These are phyloP conservation scores for Solanum chaucha DNA, from an alignment of 257 asterid genomes.

Conservation along the genomic window DNA sequence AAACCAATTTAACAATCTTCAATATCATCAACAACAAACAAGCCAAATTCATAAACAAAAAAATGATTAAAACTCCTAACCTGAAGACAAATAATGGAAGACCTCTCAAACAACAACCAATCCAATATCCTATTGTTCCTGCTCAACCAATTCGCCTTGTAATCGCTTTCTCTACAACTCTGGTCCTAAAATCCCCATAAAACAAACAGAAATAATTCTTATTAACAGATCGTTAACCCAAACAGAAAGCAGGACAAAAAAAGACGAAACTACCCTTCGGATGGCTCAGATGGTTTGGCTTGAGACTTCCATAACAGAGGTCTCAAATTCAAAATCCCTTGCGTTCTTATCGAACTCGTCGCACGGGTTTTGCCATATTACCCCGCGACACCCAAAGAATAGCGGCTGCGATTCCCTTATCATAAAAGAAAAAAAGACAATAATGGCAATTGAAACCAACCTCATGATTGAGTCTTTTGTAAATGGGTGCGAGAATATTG, in stretches of 20 bases:
- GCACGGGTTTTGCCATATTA: no score
- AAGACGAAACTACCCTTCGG: neutral
- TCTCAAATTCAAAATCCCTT: no score
- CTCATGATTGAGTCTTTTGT: slow-evolving; percentile 75
- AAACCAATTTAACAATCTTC: neutral
- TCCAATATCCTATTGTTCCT: slow-evolving; percentile 80
- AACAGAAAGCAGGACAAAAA: neutral
- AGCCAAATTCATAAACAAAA: neutral
- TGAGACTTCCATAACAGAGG: no score
- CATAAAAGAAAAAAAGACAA: no score
- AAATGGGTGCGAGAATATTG: slow-evolving; percentile 94
- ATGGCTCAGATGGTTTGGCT: no score
- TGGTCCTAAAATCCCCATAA: slow-evolving; percentile 62
- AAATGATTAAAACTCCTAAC: slow-evolving; percentile 11
- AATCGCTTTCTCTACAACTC: slow-evolving; percentile 82
- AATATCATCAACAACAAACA: neutral
- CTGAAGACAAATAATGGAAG: slow-evolving; percentile 98
- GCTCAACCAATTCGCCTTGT: slow-evolving; percentile 68
- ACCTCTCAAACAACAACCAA: slow-evolving; percentile 86
- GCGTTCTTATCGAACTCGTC: no score
- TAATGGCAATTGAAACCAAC: slow-evolving; percentile 4
- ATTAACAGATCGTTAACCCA: neutral
- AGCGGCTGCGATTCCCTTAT: neutral
- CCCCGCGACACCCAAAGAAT: neutral
- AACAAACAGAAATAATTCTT: neutral